A percentile compares a stretch with the other conserved stretches of the same genome.
phyloP scores from a whole-genome alignment of 768 basidiomycete genomes.

The Calocera viscosa region DNA sequence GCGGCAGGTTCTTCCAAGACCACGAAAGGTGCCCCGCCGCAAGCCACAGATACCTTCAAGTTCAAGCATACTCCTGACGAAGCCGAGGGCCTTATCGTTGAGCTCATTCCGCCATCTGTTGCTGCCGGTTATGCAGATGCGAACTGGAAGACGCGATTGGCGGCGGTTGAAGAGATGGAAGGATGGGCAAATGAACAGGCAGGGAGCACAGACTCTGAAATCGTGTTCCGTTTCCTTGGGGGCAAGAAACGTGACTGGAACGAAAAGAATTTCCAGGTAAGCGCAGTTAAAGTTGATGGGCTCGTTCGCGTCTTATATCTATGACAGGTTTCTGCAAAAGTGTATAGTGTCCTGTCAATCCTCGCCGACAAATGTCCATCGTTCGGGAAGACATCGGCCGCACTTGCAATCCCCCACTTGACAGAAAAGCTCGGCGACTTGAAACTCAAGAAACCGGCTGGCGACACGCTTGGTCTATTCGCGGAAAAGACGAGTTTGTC shows the following conservation, averaged over 20 bases:
- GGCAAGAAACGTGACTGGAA: conserved; percentile 83
- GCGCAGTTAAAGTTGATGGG: conserved; percentile 7
- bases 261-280: conserved; percentile 96
- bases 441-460: conserved; percentile 92
- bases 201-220: conserved; percentile 66
- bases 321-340: conserved; percentile 70
- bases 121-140: conserved; percentile 63
- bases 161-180: conserved; percentile 79
- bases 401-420: conserved; percentile 66
- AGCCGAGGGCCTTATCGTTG: conserved; percentile 66
- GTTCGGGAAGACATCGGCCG: conserved; percentile 75
- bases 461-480: conserved; percentile 69
- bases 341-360: conserved; percentile 61
- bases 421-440: conserved; percentile 91
- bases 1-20: conserved; percentile 17
- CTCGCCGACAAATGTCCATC: conserved; percentile 69
- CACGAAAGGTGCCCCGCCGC: conserved; percentile 19
- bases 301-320: conserved; percentile 10
- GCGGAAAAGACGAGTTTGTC: conserved; percentile 89
- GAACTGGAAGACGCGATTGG: conserved; percentile 87
- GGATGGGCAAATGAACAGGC: conserved; percentile 32
- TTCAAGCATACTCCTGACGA: conserved; percentile 87
- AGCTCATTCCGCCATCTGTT: conserved; percentile 56
- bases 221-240: conserved; percentile 63
- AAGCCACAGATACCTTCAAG: conserved; percentile 65